phyloP scores from a whole-genome alignment of 2,329 filamentous ascomycete species.

The Parasarocladium wereldwijsianum region DNA sequence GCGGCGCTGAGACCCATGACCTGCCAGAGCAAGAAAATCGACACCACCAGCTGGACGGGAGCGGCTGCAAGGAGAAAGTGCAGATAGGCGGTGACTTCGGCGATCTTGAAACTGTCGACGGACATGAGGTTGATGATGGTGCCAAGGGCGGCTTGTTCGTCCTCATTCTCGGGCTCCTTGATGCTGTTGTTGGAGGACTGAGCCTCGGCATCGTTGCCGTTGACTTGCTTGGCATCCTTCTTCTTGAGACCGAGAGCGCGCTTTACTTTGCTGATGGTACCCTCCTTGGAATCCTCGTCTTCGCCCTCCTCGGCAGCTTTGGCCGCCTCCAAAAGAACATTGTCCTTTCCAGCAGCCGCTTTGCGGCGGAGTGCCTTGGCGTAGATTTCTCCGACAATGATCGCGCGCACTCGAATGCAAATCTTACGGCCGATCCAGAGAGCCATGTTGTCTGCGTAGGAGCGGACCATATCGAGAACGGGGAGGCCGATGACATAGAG shows the following conservation, averaged over 20 bases:
- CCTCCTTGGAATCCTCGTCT: slow-evolving; percentile 19
- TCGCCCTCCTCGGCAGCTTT: slow-evolving; percentile 19
- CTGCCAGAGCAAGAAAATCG: slow-evolving; percentile 68
- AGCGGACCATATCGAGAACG: slow-evolving; percentile 65
- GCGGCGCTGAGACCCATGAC: slow-evolving; percentile 90
- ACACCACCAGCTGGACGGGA: slow-evolving; percentile 74
- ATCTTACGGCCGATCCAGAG: slow-evolving; percentile 91
- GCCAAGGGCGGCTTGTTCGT: slow-evolving; percentile 77
- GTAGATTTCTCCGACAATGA: slow-evolving; percentile 95
- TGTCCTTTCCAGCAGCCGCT: slow-evolving; percentile 64
- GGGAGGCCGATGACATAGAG: slow-evolving; percentile 87
- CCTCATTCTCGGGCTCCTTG: slow-evolving; percentile 20
- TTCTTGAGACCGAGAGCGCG: slow-evolving; percentile 46
- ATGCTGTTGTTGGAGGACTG: slow-evolving; percentile 13
- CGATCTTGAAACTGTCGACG: slow-evolving; percentile 97
- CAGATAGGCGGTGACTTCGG: slow-evolving; percentile 84
- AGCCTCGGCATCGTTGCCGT: slow-evolving; percentile 18
- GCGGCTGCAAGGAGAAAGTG: slow-evolving; percentile 92
- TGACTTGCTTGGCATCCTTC: slow-evolving; percentile 31
- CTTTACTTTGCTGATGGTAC: slow-evolving; percentile 35
- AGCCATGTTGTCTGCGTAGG: slow-evolving; percentile 70
- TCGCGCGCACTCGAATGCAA: slow-evolving; percentile 81
- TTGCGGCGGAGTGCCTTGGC: slow-evolving; percentile 88
- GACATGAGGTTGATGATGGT: slow-evolving; percentile 99
- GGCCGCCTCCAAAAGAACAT: slow-evolving; percentile 46